A percentile compares a stretch with the other conserved stretches of the same genome.
These are phyloP conservation scores for Trichoderma sp. DNA, from an alignment of 2,329 filamentous ascomycete species.

Conservation along the genomic window DNA sequence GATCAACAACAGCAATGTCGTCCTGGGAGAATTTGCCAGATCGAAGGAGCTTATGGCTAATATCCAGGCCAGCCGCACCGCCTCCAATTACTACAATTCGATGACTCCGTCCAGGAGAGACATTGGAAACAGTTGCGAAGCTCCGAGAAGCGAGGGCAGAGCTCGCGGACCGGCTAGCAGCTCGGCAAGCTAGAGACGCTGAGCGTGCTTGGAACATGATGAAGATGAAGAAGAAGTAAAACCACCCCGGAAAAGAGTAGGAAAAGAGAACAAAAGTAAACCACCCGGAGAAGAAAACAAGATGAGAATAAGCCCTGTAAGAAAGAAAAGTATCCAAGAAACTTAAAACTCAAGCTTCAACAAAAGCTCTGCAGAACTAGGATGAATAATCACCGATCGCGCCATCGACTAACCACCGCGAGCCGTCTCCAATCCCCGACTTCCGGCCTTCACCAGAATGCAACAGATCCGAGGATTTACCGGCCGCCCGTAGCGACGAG, in stretches of 20 bases:
- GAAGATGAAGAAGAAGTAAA: background rate
- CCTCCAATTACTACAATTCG: constrained; percentile 68
- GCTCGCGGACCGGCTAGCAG: constrained; percentile 14
- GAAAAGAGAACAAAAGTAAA: background rate
- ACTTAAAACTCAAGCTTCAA: background rate
- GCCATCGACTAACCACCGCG: constrained; percentile 10
- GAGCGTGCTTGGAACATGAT: constrained; percentile 30
- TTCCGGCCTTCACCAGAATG: background rate
- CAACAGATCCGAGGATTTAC: background rate
- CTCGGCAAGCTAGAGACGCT: constrained; percentile 23
- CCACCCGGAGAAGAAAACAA: background rate
- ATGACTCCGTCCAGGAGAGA: constrained; percentile 45
- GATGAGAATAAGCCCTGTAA: background rate
- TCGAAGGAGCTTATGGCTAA: constrained; percentile 67
- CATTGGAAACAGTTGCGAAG: constrained; percentile 31
- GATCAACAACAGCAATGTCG: constrained; percentile 67
- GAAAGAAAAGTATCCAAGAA: background rate
- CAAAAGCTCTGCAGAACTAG: background rate
- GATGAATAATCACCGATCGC: constrained; percentile 20
- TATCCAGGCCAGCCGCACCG: constrained; percentile 64
- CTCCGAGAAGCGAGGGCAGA: constrained; percentile 1
- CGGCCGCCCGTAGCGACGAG: constrained; percentile 1
- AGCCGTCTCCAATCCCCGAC: constrained; percentile 16
- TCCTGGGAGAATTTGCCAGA: constrained; percentile 56
- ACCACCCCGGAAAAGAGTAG: background rate